These are phyloP conservation scores for Fusarium abutilonis DNA, from an alignment of 2,329 filamentous ascomycete genomes.

Conservation along the genomic window DNA sequence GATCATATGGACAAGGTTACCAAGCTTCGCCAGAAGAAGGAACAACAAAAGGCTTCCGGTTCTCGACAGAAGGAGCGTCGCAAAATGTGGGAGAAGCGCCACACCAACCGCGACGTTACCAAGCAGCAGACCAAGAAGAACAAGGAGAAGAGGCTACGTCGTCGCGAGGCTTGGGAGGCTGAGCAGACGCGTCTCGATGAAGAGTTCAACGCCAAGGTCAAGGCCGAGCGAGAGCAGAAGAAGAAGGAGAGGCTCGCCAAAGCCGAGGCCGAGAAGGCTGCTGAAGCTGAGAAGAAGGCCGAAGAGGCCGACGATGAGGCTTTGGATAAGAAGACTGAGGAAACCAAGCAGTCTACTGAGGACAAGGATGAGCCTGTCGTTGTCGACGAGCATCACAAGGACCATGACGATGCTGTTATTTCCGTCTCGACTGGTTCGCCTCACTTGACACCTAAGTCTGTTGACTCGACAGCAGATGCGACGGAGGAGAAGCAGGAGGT, in stretches of 20 bases:
- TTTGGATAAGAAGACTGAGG: constrained; percentile 26
- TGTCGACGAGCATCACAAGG: constrained; percentile 25
- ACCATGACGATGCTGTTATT: constrained; percentile 39
- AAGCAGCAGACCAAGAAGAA: constrained; percentile 55
- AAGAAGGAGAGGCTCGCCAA: constrained; percentile 34
- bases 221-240: constrained; percentile 29
- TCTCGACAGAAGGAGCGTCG: constrained; percentile 58
- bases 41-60: constrained; percentile 60
- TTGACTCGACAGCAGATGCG: constrained; percentile 40
- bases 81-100: constrained; percentile 61
- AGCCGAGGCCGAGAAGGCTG: constrained; percentile 31
- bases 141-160: constrained; percentile 49
- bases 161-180: constrained; percentile 44
- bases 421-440: constrained; percentile 49
- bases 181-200: constrained; percentile 43
- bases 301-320: constrained; percentile 41
- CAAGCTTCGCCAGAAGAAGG: constrained; percentile 60
- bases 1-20: constrained; percentile 61
- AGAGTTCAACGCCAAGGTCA: constrained; percentile 45
- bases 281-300: constrained; percentile 28
- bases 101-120: constrained; percentile 55
- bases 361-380: constrained; percentile 27
- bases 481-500: constrained; percentile 51
- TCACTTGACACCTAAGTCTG: constrained; percentile 47
- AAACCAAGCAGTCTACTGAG: constrained; percentile 15